Conservation (phyloP, 352 stramenopile species). For the Phytophthora tentaculata region DNA sequence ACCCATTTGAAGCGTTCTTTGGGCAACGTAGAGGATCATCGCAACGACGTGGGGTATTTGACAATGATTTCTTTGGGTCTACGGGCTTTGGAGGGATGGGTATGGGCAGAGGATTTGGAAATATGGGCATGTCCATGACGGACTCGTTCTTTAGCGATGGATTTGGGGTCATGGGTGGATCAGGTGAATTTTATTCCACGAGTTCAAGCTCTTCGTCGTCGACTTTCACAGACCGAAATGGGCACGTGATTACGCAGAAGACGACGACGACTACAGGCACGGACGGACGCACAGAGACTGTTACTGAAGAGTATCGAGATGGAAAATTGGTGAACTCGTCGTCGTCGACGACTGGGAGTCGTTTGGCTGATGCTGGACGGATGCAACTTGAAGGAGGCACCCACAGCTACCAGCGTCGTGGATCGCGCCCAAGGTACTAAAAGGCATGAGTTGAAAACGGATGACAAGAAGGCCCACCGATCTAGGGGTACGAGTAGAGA, state of each 20-base stretch:
- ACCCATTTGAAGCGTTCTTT: conserved; percentile 72
- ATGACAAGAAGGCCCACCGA: no score
- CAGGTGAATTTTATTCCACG: conserved; percentile 36
- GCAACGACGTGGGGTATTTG: conserved; percentile 19
- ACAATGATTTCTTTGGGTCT: conserved; percentile 39
- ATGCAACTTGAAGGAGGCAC: conserved; percentile 62
- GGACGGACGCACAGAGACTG: conserved; percentile 58
- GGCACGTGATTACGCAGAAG: conserved; percentile 77
- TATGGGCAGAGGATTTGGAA: conserved; percentile 44
- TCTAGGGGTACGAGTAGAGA: neutral
- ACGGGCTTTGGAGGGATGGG: conserved; percentile 47
- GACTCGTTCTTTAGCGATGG: conserved; percentile 59
- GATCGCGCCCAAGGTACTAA: conserved; percentile 28
- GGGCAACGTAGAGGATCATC: conserved; percentile 24
- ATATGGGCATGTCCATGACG: conserved; percentile 47
- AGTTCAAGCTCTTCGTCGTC: conserved; percentile 69
- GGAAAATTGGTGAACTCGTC: conserved; percentile 66
- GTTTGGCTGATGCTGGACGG: conserved; percentile 57
- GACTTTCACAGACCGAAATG: conserved; percentile 70
- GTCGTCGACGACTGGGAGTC: conserved; percentile 36
- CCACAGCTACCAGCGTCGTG: conserved; percentile 21
- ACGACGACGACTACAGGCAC: conserved; percentile 65
- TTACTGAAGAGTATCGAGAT: conserved; percentile 79
- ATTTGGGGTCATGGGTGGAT: conserved; percentile 23
- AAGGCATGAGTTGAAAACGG: neutral